These are phyloP conservation scores for Ganoderma boninense DNA, from an alignment of 1,284 basidiomycete genomes.

Conservation along the genomic window DNA sequence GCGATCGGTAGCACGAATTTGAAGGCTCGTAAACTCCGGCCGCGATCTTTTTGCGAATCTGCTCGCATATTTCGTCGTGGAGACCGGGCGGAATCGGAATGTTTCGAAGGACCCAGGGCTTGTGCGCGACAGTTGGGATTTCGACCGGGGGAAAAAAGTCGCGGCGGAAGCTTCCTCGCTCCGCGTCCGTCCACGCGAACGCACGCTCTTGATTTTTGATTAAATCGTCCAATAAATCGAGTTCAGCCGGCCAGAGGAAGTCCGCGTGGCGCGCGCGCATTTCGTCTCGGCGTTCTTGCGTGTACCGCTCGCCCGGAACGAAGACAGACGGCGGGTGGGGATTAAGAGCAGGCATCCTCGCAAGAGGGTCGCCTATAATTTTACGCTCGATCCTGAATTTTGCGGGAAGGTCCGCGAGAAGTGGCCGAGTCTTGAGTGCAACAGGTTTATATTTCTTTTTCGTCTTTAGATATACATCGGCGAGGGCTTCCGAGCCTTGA, in stretches of 20 bases:
- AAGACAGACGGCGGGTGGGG: conserved; percentile 37
- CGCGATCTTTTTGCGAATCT: conserved; percentile 43
- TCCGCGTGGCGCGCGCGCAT: conserved; percentile 39
- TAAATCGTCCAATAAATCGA: conserved; percentile 43
- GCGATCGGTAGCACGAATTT: conserved; percentile 46
- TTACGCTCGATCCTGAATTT: conserved; percentile 44
- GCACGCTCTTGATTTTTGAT: conserved; percentile 41
- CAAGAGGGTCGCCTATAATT: conserved; percentile 45
- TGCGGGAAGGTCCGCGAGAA: conserved; percentile 38
- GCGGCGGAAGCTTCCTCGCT: conserved; percentile 43
- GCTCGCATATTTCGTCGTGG: conserved; percentile 41
- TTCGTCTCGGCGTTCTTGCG: conserved; percentile 38
- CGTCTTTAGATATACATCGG: neutral
- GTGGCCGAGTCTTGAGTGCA: conserved; percentile 39
- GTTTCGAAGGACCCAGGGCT: conserved; percentile 45
- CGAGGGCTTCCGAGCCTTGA: too few relatives aligned
- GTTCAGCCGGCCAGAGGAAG: conserved; percentile 44
- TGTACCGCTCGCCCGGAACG: conserved; percentile 42
- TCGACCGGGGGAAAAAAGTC: conserved; percentile 47
- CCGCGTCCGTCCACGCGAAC: conserved; percentile 45
- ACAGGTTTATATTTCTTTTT: conserved; percentile 50
- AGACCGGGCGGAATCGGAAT: conserved; percentile 41
- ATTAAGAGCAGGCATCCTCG: conserved; percentile 38
- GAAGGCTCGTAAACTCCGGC: conserved; percentile 47
- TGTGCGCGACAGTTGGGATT: conserved; percentile 45